Conservation (phyloP, 495 filamentous ascomycete genomes). For the Annulohypoxylon moriforme region DNA sequence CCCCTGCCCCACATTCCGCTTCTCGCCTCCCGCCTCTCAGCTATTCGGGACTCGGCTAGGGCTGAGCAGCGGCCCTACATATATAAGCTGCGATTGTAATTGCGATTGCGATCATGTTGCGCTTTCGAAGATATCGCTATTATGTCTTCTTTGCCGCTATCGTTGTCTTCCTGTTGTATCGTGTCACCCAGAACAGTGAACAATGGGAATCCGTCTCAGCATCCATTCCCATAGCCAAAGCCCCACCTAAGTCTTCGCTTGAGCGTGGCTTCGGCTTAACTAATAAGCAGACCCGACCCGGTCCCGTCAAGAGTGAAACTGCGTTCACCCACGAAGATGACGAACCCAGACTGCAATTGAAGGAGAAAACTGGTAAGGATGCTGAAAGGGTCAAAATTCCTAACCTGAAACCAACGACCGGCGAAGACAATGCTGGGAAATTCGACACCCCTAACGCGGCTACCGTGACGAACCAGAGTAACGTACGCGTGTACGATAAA, state of each 20-base stretch:
- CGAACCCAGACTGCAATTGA: slow-evolving; percentile 26
- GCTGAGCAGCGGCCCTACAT: slow-evolving; percentile 9
- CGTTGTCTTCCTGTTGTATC: slow-evolving; percentile 71
- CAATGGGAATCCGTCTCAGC: slow-evolving; percentile 56
- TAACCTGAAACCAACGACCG: slow-evolving; percentile 49
- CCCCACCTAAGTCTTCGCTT: slow-evolving; percentile 41
- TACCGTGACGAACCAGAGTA: slow-evolving; percentile 35
- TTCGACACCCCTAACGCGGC: slow-evolving; percentile 30
- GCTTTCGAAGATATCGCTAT: slow-evolving; percentile 79
- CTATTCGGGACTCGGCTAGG: not conserved
- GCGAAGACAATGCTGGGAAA: slow-evolving; percentile 29
- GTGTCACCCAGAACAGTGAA: slow-evolving; percentile 65
- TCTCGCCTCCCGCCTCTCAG: slow-evolving; percentile 4
- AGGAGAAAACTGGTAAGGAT: slow-evolving; percentile 33
- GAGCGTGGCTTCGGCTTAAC: slow-evolving; percentile 23
- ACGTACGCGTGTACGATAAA: slow-evolving; percentile 55
- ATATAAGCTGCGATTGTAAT: slow-evolving; percentile 5
- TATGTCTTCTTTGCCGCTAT: slow-evolving; percentile 77
- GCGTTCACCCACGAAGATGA: slow-evolving; percentile 23
- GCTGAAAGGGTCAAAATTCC: slow-evolving; percentile 49
- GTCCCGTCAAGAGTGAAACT: slow-evolving; percentile 16
- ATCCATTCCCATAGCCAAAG: slow-evolving; percentile 38
- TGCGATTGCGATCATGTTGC: slow-evolving; percentile 69
- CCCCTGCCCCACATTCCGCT: slow-evolving; percentile 21
- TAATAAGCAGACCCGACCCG: slow-evolving; percentile 25